Base-by-base conservation (phyloP, 148 eudicot species). In the Rhododendron mucronatum region DNA sequence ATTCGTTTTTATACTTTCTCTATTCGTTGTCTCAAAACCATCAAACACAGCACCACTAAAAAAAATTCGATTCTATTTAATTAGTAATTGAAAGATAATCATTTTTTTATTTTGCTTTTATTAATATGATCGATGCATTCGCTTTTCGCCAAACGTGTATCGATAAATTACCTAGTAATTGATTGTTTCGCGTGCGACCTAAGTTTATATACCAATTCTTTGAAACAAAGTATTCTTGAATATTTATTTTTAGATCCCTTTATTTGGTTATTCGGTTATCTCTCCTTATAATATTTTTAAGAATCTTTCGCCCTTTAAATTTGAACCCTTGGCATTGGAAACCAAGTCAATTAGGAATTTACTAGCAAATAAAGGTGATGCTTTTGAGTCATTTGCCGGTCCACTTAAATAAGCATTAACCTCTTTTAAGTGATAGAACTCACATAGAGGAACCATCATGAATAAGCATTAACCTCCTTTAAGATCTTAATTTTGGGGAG, bases 351-450 rank as follows among this genome's bases (percentile, higher is more conserved):
- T 48, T 48, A 48, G 51, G 51, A 48, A 48, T 48, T 48, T 8
- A 11, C 13, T 48, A 48, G 13, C 2, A 48, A 48, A 11, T 48
- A 41, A 41, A 5, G 7, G 6, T 41, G 45, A 41, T 83, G 78
- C 79, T 69, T 83, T 83, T 71, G 78, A 83, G 85, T 67, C 85
- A 65, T 51, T 83, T 33, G 51, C 51, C 51, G 23, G 61, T 41
- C 45, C 45, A 41, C 45, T 41, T 7, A 41, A 41, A n/a, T n/a
- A n/a, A n/a, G n/a, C n/a, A n/a, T n/a, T n/a, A n/a, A n/a, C n/a
- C n/a, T n/a, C n/a, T n/a, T n/a, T n/a, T 7, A 7, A 7, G 53
- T 11, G 13, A 50, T 10, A 50, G 15, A 50, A 50, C 14, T 50
- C 53, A 50, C 2, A 50, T 3, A 1, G 53, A 50, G 51, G 51